Conservation (phyloP, 768 basidiomycete species). For the Terana coerulea region DNA sequence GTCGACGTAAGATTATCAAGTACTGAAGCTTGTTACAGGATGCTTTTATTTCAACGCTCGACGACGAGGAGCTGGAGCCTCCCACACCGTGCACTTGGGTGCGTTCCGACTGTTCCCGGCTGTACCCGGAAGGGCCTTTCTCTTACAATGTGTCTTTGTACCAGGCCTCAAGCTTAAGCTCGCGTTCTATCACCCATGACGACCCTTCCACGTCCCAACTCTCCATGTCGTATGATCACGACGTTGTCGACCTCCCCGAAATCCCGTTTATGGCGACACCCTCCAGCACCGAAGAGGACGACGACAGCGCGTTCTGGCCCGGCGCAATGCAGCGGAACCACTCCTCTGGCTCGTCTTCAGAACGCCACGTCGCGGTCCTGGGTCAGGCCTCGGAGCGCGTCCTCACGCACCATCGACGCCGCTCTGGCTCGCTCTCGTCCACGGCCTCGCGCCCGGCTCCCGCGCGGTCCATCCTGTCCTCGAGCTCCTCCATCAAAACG, state of each 20-base stretch:
- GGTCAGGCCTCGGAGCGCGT: constrained; percentile 15
- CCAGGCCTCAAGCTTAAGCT: constrained; percentile 8
- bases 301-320: constrained; percentile 36
- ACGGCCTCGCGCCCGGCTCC: constrained; percentile 30
- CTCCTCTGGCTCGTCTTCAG: constrained; percentile 16
- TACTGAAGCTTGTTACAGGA: background rate
- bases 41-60: background rate
- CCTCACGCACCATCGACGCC: constrained; percentile 27
- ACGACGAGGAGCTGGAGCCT: background rate
- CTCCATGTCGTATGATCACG: constrained; percentile 20
- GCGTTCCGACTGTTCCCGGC: background rate
- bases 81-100: constrained; percentile 7
- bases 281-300: constrained; percentile 7
- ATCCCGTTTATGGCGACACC: constrained; percentile 24
- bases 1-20: no score
- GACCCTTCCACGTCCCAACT: constrained; percentile 18
- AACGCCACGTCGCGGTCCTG: constrained; percentile 15
- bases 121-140: background rate
- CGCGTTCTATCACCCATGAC: constrained; percentile 5
- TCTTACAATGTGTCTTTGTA: background rate
- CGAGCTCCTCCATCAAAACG: constrained; percentile 43
- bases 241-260: constrained; percentile 24
- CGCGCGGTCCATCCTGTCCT: constrained; percentile 56
- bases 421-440: constrained; percentile 36
- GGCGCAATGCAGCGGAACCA: constrained; percentile 26